Base-by-base conservation (phyloP, 2,329 filamentous ascomycete genomes). In the Penicillium sp. region DNA sequence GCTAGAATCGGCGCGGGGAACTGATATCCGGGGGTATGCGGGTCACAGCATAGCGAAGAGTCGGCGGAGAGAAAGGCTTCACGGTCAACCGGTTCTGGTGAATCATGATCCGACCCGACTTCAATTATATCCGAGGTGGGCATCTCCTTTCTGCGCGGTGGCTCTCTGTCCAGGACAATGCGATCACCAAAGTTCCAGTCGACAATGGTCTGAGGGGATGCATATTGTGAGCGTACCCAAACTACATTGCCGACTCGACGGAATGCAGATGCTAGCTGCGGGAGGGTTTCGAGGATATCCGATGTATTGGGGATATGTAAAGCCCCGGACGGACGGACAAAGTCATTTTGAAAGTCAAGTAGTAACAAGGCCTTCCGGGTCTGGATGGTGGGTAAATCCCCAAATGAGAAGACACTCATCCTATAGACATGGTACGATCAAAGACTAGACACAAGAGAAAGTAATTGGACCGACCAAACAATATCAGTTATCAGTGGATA, bases 271-370 rank as follows among this genome's bases (percentile, higher is more conserved):
- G 88, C 86, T 2, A 97, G 79, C 7, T 82, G 75, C 21, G 86
- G 78, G 42, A 92, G 83, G 29, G 84, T 85, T 39, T 88, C 81
- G 44, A 94, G 73, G 61, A 93, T 90, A 10, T 85, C 84, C 4
- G 82, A 75, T 3, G 86, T 85, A 43, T 85, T 82, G 36, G 79
- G 78, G 50, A 93, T 84, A 13, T 86, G 83, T 21, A 97, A 76
- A 27, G 86, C 83, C 54, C 90, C 89, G 50, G 85, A 81, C 1
- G 84, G 77, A 7, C 85, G 81, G 57, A 96, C 78, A 68, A 97
- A 96, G 73, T 97, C 93, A 67, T 96, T 91, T 70, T 97, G 94
- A 36, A 96, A 84, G 68, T 96, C 93, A 62, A 97, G 82, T 19
- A 96, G 78, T 21, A 97, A 79, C 43, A 99, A 81, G 1, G 91